Evolutionary conservation across 257 asterid species (phyloP), one percentile per base, ranked within the genome.

Genomic region (Salvia splendens): DNA sequence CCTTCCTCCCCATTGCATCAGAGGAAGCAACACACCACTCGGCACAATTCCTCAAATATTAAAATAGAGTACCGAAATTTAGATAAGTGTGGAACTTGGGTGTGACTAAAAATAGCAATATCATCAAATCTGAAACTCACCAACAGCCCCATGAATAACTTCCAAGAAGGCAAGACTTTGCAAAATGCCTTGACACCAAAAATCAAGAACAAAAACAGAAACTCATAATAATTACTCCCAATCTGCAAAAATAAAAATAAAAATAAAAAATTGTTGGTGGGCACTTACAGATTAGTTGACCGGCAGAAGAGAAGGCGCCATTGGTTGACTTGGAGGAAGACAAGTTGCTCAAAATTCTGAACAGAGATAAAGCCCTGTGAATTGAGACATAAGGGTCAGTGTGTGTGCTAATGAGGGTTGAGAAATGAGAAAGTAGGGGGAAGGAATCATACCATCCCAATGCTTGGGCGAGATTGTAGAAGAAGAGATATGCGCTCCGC

Each of bases 1-100:
- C 83, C 93, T 84, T 75, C 98, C 99, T 75, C 92, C 96, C 99
- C 99, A 90, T 77, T 93, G 99, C 96, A 90, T 77, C 82, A 93
- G 79, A 64, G 99, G 97, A 71, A 90, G 79, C 70, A 88, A 32
- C 53, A 77, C 67, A 32, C 97, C 99, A 81, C 91, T 93, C 2
- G 99, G 95, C 82, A 88, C 97, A 80, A 90, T 81, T 80, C 99
- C 99, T 93, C 70, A 24, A 59, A 65, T 24, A 64, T 53, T 50
- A 62, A 67, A 33, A 40, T 3, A n/a, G n/a, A n/a, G n/a, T n/a
- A 0, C 6, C n/a, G 12, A 16, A 24, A 42, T 14, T 36, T 24
- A 24, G 30, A 24, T 0, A 24, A 24, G 2, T 0, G 30, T 24
- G 30, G 1, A 24, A 24, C 30, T 24, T 24, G 2, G 30, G 30